A percentile compares a stretch with the other conserved stretches of the same genome.
Evolutionary conservation across 257 asterid genomes (phyloP).

Genomic region (Cordia subcordata): DNA sequence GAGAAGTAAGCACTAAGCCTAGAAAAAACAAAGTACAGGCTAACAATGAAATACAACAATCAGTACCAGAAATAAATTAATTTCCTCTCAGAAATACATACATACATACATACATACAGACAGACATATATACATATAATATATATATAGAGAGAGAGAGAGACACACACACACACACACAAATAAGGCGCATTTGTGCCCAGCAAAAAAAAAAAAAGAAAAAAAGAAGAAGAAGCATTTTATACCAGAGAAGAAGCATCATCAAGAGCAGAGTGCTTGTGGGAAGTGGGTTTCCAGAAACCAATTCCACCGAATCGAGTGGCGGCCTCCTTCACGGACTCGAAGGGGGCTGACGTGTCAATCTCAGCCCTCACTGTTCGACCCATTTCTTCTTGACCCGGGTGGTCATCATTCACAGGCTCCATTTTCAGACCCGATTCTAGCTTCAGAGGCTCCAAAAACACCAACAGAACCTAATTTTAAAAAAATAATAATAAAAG

Average conservation of each 20-base stretch:
- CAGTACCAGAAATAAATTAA: too few species aligned
- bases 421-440: constrained; percentile 12
- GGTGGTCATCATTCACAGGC: neutral
- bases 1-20: too few species aligned
- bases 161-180: too few species aligned
- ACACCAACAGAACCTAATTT: neutral
- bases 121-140: too few species aligned
- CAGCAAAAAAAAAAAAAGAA: too few species aligned
- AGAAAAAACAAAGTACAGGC: too few species aligned
- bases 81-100: too few species aligned
- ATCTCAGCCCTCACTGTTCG: constrained; percentile 47
- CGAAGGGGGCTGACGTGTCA: constrained; percentile 92
- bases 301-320: constrained; percentile 86
- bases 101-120: too few species aligned
- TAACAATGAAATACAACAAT: too few species aligned
- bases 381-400: neutral
- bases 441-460: constrained; percentile 6
- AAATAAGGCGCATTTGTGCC: too few species aligned
- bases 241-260: constrained; percentile 35
- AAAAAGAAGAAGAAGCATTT: constrained; percentile 6
- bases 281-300: constrained; percentile 76
- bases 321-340: constrained; percentile 93
- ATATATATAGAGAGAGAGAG: too few species aligned
- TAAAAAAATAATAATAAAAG: too few species aligned
- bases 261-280: constrained; percentile 15